Percentiles rank a stretch among this genome's conserved stretches.
These are phyloP conservation scores for Mycena haematopus DNA, from an alignment of 768 basidiomycete genomes.

Conservation along the genomic window DNA sequence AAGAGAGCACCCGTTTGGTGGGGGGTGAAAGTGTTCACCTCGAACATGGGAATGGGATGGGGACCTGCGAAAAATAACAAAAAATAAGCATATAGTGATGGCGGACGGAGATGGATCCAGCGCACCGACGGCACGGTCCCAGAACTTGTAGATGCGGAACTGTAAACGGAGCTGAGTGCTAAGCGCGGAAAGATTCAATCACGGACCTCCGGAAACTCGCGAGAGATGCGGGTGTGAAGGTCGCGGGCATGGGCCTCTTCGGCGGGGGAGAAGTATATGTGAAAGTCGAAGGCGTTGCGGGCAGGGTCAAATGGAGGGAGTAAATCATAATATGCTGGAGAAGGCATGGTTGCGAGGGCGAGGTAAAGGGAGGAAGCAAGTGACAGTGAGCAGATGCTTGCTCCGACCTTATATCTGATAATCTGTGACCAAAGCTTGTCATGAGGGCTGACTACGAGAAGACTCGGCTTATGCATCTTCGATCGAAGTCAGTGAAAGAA, in stretches of 20 bases:
- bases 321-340: constrained; percentile 48
- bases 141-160: constrained; percentile 67
- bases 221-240: not conserved
- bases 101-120: constrained; percentile 4
- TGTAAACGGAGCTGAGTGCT: constrained; percentile 31
- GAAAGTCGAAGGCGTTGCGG: constrained; percentile 76
- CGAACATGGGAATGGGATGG: constrained; percentile 76
- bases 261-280: constrained; percentile 51
- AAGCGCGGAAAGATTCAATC: not conserved
- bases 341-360: not conserved
- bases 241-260: not conserved
- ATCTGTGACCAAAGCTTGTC: no score
- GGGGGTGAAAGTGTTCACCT: constrained; percentile 70
- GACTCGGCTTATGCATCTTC: no score
- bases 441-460: no score
- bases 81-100: not conserved
- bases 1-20: constrained; percentile 75
- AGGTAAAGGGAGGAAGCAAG: not conserved
- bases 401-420: no score
- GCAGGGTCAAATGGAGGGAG: constrained; percentile 58
- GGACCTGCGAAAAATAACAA: constrained; percentile 48
- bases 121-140: constrained; percentile 68
- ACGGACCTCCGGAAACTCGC: constrained; percentile 4
- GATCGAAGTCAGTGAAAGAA: no score
- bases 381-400: no score